Evolutionary conservation across 768 basidiomycete genomes (phyloP).

Genomic region (Tulasnella sp.): DNA sequence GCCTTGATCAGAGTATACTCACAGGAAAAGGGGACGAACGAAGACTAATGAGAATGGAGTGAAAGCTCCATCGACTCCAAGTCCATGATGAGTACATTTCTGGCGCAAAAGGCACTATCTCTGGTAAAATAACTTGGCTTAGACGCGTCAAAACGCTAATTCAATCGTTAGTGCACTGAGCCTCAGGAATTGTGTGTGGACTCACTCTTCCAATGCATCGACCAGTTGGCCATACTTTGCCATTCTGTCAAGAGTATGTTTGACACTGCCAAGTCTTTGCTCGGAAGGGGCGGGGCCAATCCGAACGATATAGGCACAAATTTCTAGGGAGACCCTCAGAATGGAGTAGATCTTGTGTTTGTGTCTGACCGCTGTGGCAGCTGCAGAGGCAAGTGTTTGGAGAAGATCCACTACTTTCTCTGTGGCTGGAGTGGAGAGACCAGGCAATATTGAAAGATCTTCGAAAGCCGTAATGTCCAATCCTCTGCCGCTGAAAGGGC

Average conservation of each 20-base stretch:
- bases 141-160: background rate
- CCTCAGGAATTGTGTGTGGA: background rate
- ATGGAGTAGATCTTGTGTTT: background rate
- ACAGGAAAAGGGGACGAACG: background rate
- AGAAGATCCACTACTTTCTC: background rate
- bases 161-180: background rate
- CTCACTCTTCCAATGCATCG: background rate
- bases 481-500: no score
- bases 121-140: background rate
- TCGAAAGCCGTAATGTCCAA: no score
- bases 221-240: background rate
- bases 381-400: background rate
- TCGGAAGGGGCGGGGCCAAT: background rate
- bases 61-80: background rate
- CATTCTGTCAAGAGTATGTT: background rate
- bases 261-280: background rate
- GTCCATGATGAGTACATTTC: background rate
- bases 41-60: background rate
- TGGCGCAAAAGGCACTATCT: background rate
- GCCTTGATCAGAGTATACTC: no score
- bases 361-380: background rate
- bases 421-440: background rate
- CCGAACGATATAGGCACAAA: background rate
- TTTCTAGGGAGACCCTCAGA: background rate
- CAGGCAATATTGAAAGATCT: no score